Conservation (phyloP, 257 asterid genomes). For the Gentiana macrophylla region DNA sequence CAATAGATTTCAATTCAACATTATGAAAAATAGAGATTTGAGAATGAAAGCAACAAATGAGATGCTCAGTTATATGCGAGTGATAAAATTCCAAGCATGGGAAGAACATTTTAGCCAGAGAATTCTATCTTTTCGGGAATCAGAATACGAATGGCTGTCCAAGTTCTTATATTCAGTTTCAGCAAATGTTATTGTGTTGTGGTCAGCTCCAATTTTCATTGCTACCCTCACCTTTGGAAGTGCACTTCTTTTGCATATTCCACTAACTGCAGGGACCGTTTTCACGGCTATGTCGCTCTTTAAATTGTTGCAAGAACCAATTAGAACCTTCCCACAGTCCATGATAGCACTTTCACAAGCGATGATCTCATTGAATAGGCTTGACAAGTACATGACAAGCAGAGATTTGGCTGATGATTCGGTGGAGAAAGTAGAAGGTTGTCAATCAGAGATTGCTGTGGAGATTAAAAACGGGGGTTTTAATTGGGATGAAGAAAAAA, state of each 20-base stretch:
- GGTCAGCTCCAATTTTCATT: too few relatives aligned
- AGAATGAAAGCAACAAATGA: too few relatives aligned
- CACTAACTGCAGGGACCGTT: slow-evolving; percentile 64
- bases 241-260: slow-evolving; percentile 7
- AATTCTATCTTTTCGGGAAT: too few relatives aligned
- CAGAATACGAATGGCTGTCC: too few relatives aligned
- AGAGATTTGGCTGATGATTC: slow-evolving; percentile 55
- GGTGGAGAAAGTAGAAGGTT: slow-evolving; percentile 63
- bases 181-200: too few relatives aligned
- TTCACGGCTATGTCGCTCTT: slow-evolving; percentile 72
- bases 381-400: slow-evolving; percentile 73
- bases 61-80: too few relatives aligned
- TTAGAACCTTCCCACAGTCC: slow-evolving; percentile 86
- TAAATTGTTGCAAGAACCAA: slow-evolving; percentile 82
- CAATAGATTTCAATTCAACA: slow-evolving; percentile 48
- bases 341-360: slow-evolving; percentile 94
- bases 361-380: slow-evolving; percentile 63
- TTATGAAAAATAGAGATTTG: too few relatives aligned
- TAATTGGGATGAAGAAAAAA: slow-evolving; percentile 80
- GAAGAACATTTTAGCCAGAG: too few relatives aligned
- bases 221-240: too few relatives aligned
- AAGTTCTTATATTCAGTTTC: too few relatives aligned
- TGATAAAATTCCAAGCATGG: too few relatives aligned
- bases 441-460: slow-evolving; percentile 51
- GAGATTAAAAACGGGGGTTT: slow-evolving; percentile 55